Evolutionary conservation across 164 flowering plant species (phyloP).

Genomic region (Umbellularia californica): DNA sequence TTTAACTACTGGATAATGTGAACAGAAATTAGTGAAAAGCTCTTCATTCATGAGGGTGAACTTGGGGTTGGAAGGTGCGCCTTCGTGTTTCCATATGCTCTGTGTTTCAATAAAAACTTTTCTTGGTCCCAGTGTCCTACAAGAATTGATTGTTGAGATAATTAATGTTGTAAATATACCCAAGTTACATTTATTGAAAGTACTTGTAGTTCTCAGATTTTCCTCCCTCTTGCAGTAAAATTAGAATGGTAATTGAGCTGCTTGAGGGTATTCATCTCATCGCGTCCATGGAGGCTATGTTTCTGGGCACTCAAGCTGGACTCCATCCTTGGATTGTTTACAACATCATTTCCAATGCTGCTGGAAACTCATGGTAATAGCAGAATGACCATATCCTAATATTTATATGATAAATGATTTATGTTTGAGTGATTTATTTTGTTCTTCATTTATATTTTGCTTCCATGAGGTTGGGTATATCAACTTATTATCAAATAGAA

Average conservation of each 20-base stretch:
- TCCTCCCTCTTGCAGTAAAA: slow-evolving; percentile 55
- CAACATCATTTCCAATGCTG: slow-evolving; percentile 94
- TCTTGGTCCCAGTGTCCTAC: not conserved
- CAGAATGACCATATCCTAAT: not conserved
- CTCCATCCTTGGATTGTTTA: slow-evolving; percentile 87
- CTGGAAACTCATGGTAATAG: slow-evolving; percentile 94
- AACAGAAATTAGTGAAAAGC: slow-evolving; percentile 78
- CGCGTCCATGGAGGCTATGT: slow-evolving; percentile 81
- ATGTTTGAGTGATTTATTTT: not conserved
- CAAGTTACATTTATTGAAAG: not conserved
- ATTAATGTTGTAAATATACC: slow-evolving; percentile 1
- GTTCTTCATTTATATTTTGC: slow-evolving; percentile 2
- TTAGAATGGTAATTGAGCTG: slow-evolving; percentile 70
- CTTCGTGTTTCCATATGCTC: slow-evolving; percentile 13
- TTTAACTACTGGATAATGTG: slow-evolving; percentile 15
- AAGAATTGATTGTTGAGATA: slow-evolving; percentile 1
- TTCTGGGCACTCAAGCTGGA: slow-evolving; percentile 75
- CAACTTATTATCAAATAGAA: no score
- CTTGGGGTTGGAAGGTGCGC: slow-evolving; percentile 81
- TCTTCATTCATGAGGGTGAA: slow-evolving; percentile 58
- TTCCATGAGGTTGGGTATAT: not conserved
- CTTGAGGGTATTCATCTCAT: slow-evolving; percentile 91
- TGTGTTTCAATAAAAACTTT: not conserved
- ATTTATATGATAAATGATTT: not conserved
- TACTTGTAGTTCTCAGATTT: not conserved